Evolutionary conservation across 306 rosid species (phyloP), one percentile per base, ranked within the genome.

Genomic region (Adenanthera pavonina): DNA sequence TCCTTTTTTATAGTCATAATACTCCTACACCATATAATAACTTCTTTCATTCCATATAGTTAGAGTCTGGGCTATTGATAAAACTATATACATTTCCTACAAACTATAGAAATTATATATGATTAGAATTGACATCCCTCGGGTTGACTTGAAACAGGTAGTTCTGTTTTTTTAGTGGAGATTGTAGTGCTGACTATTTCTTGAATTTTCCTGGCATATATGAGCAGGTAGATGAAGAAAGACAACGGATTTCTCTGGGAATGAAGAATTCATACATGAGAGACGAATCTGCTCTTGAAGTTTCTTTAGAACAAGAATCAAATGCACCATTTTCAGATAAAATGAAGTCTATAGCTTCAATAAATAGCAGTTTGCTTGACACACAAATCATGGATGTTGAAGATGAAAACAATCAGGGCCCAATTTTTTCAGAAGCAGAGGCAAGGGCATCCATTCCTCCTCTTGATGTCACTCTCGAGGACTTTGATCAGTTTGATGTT

Each of bases 401-500:
- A 30, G 87, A 44, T 35, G 88, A 84, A 83, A 75, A 72, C 78
- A 79, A 76, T 47, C 89, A 82, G 48, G 75, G 59, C 67, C 85
- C 83, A 62, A 56, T 83, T 82, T 87, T 91, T 86, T 85, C 88
- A 14, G 90, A 78, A 84, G 88, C 84, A 61, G 91, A 91, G 85
- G 90, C 92, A 54, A 92, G 99, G 85, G 94, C 94, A 51, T 85
- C 81, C 78, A 75, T 95, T 82, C 94, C 89, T 69, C 92, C 99
- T 6, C 98, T 95, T 75, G 92, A 95, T 74, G 99, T 95, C 84
- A 75, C 81, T 74, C 90, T 95, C 69, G 99, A 95, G 84, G 98
- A 93, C 53, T 43, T 75, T 7, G 88, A 89, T 73, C 87, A 85
- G 72, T 47, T 71, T 43, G 86, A 84, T 74, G 76, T 49, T 36